Evolutionary conservation across 495 filamentous ascomycete species (phyloP), one percentile per base, ranked within the genome.

Genomic region (Xylaria scruposa): DNA sequence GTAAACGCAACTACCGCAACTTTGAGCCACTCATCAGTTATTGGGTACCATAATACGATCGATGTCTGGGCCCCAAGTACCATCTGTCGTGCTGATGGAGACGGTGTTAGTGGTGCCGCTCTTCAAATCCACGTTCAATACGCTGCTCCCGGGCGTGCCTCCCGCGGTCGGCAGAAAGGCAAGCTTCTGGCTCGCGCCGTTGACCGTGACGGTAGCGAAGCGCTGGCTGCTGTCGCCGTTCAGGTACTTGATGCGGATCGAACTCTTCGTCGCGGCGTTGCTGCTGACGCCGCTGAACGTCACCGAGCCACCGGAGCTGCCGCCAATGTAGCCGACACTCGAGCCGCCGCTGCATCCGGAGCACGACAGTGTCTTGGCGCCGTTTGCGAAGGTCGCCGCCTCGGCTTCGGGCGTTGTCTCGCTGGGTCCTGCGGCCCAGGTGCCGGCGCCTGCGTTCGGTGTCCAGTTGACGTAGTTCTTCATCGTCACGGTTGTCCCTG

Each of bases 161-260:
- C 65, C 72, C 6, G 21, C 24, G 1, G 84, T 81, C 0, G 83
- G 82, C 68, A 88, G 59, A 65, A 89, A 89, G 5, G 87, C 87
- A 10, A 88, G 49, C 53, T 84, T 85, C 75, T 83, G 70, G 19
- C 75, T 75, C 2, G 72, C 81, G 59, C 82, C 86, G 76, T 89
- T 90, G n/a, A 90, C 89, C n/a, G 78, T 75, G 21, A 90, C 83
- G 56, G 83, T 83, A 0, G 86, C 87, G 75, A 85, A 86, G 47
- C 87, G 76, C 73, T 88, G 80, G 6, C 73, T 76, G 31, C 78
- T 85, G 66, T 90, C 87, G 0, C 82, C 86, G 74, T 89, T 91
- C 12, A 82, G 70, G 68, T 85, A 87, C 62, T 84, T 81, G 63
- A 90, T 85, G 1, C 85, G 79, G 24, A 91, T 81, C 15, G 88